Evolutionary conservation across 2,329 filamentous ascomycete species (phyloP).

Genomic region (Colletotrichum eleusines): DNA sequence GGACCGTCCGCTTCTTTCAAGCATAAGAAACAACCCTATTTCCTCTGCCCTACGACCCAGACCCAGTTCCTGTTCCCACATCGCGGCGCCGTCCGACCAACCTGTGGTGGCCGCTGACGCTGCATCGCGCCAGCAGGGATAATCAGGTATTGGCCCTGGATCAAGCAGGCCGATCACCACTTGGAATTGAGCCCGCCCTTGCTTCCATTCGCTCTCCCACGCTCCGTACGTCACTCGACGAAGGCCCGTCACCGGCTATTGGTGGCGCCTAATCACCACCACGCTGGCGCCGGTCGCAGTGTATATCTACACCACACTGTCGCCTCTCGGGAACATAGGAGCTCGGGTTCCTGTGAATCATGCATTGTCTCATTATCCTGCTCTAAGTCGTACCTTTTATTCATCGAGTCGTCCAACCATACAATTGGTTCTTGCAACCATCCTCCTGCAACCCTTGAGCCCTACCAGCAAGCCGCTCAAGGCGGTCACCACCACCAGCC

Average conservation of each 20-base stretch:
- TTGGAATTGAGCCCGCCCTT: constrained; percentile 25
- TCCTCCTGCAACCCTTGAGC: constrained; percentile 1
- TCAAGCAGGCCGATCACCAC: constrained; percentile 37
- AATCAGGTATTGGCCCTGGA: constrained; percentile 41
- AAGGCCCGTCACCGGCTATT: constrained; percentile 28
- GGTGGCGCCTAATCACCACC: constrained; percentile 25
- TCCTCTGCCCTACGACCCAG: constrained; percentile 33
- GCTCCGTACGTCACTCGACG: constrained; percentile 40
- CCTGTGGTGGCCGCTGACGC: constrained; percentile 38
- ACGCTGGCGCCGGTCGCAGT: constrained; percentile 7
- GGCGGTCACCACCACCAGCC: neutral
- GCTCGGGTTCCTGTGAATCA: constrained; percentile 21
- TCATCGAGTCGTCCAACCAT: neutral
- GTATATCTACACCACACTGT: constrained; percentile 36
- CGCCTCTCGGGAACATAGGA: constrained; percentile 13
- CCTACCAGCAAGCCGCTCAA: neutral
- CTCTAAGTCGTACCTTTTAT: neutral
- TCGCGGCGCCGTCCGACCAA: constrained; percentile 19
- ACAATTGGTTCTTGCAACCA: constrained; percentile 9
- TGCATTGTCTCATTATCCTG: constrained; percentile 23
- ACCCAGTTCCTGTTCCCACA: constrained; percentile 31
- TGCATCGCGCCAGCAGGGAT: constrained; percentile 38
- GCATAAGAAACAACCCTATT: constrained; percentile 17
- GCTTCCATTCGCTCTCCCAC: constrained; percentile 30
- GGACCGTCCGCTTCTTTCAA: neutral